Base-by-base conservation (phyloP, 106 monocot genomes). In the Triglochin maritima region DNA sequence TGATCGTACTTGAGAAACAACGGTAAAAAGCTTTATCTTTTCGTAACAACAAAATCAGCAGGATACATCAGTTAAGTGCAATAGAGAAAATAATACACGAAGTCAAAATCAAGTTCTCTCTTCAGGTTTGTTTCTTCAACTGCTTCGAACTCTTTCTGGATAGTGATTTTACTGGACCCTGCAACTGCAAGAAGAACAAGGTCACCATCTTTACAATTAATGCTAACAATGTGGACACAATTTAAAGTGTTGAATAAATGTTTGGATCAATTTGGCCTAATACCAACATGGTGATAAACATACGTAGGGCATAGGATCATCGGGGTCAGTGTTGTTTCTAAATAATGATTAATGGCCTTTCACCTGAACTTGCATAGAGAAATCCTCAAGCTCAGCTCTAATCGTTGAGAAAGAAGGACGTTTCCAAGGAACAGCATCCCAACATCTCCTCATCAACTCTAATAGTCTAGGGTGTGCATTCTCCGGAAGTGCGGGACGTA, bases 371-470 rank as follows among this genome's bases (percentile, higher is more conserved):
- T 73, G 72, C 41, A 57, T 12, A 43, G 79, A 74, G 48, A 98
- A 74, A 59, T 86, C 84, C 63, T 98, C 88, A 15, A 98, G 86
- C 67, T 98, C 88, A 17, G 62, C 56, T 15, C 49, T 80, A 53
- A 98, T 80, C 51, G 81, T 88, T 41, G 72, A 51, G 66, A 98
- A 98, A 7, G 86, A 75, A n/a, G 91, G 96, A 51, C 96, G 77
- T 49, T 57, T 82, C 50, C 76, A 68, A 59, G 96, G 96, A 71
- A 4, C 17, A 9, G 62, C 61, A 9, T 86, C 86, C 96, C 96
- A 98, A 59, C 96, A 88, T 79, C 81, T 84, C 72, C 79, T 80
- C 82, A 98, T 92, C 77, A 98, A 82, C 10, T 82, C 71, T 41
- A 75, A 9, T 49, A 98, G 74, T 60, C 59, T 69, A 48, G 96